Base-by-base conservation (phyloP, 2,329 filamentous ascomycete species). In the Geosmithia morbida region DNA sequence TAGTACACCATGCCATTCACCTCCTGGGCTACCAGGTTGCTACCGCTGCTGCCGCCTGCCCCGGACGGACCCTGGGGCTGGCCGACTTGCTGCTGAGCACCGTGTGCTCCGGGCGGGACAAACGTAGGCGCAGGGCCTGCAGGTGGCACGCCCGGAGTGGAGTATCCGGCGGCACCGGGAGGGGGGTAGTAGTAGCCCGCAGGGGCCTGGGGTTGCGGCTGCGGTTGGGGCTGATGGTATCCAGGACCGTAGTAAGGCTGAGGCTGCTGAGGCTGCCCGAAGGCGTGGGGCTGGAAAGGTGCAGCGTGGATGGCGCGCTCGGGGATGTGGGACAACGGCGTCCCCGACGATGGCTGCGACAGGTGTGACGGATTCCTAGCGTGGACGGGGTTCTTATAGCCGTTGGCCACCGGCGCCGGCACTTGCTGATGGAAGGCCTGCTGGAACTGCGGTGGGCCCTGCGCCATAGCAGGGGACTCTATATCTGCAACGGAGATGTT, bases 1-100 rank as follows among this genome's bases (percentile, higher is more conserved):
- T 95, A 98, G 63, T 94, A 97, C 1, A 95, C 88, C 76, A 94
- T 97, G 51, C 92, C 92, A 55, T 95, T 94, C 52, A 83, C 81
- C 67, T 97, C 90, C 62, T 96, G 89, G 0, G 87, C 87, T 44
- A 83, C 75, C 41, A 79, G 61, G 52, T 70, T 75, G 17, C 57
- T 29, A 59, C 57, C 29, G 54, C 43, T n/a, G 55, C 46, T 6
- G 58, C 49, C 11, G 52, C 50, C 41, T 57, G 57, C n/a, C 52
- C 53, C 66, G 64, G 33, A 10, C 37, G n/a, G 60, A 26, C 55
- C 26, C 49, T 53, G 41, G 46, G 59, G 58, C 33, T 67, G 64
- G 41, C 69, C 57, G 63, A 67, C 63, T 56, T 60, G 58, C 58
- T 67, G 55, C 42, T 62, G 55, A 54, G 66, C 61, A 10, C 56